phyloP scores from a whole-genome alignment of 768 basidiomycete species.

The Clitopilus hobsonii region DNA sequence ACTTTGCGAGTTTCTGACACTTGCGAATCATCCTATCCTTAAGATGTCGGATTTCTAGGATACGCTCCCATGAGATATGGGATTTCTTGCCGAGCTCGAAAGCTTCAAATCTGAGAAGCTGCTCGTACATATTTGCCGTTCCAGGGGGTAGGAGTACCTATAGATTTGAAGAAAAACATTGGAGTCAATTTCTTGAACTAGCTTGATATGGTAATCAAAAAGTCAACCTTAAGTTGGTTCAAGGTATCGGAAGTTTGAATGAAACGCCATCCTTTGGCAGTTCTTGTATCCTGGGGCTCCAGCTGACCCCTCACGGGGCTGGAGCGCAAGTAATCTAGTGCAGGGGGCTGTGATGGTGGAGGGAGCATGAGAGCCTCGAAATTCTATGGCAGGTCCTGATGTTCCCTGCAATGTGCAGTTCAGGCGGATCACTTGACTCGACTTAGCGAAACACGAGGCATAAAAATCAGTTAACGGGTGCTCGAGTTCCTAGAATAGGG shows the following conservation, averaged over 20 bases:
- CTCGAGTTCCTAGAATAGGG: not conserved
- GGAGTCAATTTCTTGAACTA: slow-evolving; percentile 1
- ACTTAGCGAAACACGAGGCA: not conserved
- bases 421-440: not conserved
- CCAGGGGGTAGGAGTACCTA: slow-evolving; percentile 68
- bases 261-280: slow-evolving; percentile 61
- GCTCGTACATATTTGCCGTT: slow-evolving; percentile 60
- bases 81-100: slow-evolving; percentile 56
- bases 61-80: slow-evolving; percentile 58
- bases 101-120: slow-evolving; percentile 59
- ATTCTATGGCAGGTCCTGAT: not conserved
- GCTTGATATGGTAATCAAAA: not conserved
- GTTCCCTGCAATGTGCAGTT: not conserved
- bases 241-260: slow-evolving; percentile 75
- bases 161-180: slow-evolving; percentile 2
- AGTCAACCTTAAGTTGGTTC: slow-evolving; percentile 63
- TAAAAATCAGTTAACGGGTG: not conserved
- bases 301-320: slow-evolving; percentile 74
- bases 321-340: slow-evolving; percentile 52
- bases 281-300: slow-evolving; percentile 57
- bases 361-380: slow-evolving; percentile 9
- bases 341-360: slow-evolving; percentile 11
- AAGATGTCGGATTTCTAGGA: slow-evolving; percentile 70
- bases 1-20: slow-evolving; percentile 59
- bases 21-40: slow-evolving; percentile 84